A percentile compares a stretch with the other conserved stretches of the same genome.
These are phyloP conservation scores for Rhinocladiella mackenziei DNA, from an alignment of 2,329 filamentous ascomycete genomes.

Conservation along the genomic window DNA sequence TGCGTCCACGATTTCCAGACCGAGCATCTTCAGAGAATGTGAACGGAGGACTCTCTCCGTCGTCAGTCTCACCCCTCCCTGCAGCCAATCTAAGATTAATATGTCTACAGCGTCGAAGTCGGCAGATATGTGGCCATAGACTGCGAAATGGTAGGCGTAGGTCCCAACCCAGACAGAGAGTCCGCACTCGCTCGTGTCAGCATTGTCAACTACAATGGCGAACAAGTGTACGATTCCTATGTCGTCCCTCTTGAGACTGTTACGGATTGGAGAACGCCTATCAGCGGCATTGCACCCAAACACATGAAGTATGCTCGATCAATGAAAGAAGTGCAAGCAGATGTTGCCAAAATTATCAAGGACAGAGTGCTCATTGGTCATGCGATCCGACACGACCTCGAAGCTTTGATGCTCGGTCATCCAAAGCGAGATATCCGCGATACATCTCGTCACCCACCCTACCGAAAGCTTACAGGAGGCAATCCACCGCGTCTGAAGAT, in stretches of 20 bases:
- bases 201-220: slow-evolving; percentile 88
- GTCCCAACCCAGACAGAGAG: slow-evolving; percentile 57
- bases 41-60: slow-evolving; percentile 17
- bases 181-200: slow-evolving; percentile 82
- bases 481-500: slow-evolving; percentile 52
- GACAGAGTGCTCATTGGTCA: slow-evolving; percentile 77
- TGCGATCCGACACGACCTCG: slow-evolving; percentile 72
- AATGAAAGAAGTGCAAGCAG: slow-evolving; percentile 72
- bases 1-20: slow-evolving; percentile 7
- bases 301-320: slow-evolving; percentile 66
- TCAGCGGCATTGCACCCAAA: slow-evolving; percentile 74
- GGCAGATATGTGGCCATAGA: slow-evolving; percentile 92
- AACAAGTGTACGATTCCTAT: slow-evolving; percentile 90
- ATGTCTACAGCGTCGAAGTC: slow-evolving; percentile 55
- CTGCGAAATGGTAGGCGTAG: slow-evolving; percentile 96
- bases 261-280: slow-evolving; percentile 82
- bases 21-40: slow-evolving; percentile 8
- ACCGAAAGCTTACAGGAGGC: slow-evolving; percentile 57
- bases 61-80: slow-evolving; percentile 8
- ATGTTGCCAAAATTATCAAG: slow-evolving; percentile 65
- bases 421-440: slow-evolving; percentile 75
- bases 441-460: slow-evolving; percentile 72
- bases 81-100: background rate
- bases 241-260: slow-evolving; percentile 74
- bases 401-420: slow-evolving; percentile 72